Base-by-base conservation (phyloP, 164 flowering plant species). In the Magnolia officinalis region DNA sequence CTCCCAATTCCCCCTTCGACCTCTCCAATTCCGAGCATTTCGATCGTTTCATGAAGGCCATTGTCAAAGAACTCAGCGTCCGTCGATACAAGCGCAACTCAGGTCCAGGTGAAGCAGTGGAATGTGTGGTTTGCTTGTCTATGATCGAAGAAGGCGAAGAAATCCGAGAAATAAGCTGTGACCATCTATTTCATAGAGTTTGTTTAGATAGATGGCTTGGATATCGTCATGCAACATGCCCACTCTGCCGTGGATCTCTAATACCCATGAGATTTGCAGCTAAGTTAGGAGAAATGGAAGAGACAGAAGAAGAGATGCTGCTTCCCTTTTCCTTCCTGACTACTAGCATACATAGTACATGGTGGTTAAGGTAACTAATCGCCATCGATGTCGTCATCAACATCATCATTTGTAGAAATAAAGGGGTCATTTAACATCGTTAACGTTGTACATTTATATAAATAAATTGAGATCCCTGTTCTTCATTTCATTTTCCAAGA, bases 61-160 rank as follows among this genome's bases (percentile, higher is more conserved):
- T 51, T 23, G 23, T 21, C 45, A 14, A 72, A 72, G 50, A 55
- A 24, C 63, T 72, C 37, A 23, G 64, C 20, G 74, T 72, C 26
- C 10, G 74, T 18, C 45, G 63, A n/a, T 72, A 72, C 63, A 72
- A 24, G 63, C 20, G 50, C 58, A 26, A 14, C 9, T 10, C 37
- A 14, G 76, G 58, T 55, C 31, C 37, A 1, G 23, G 69, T 14
- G 69, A 74, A 52, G 11, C 63, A 9, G 69, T 74, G 16, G 66
- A 74, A 16, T 74, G 76, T 18, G 76, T 55, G 19, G 76, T 74
- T 63, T 74, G 76, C 31, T 26, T 74, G 31, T 45, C 52, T 50
- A 49, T 21, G 76, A 49, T 74, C 29, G 76, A 74, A 20, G 76
- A 74, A 63, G 76, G 76, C 5, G 76, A 74, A 50, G 76, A 74